A percentile compares a stretch with the other conserved stretches of the same genome.
Conservation (phyloP, 164 flowering plant species). For the Nymphaea thermarum region DNA sequence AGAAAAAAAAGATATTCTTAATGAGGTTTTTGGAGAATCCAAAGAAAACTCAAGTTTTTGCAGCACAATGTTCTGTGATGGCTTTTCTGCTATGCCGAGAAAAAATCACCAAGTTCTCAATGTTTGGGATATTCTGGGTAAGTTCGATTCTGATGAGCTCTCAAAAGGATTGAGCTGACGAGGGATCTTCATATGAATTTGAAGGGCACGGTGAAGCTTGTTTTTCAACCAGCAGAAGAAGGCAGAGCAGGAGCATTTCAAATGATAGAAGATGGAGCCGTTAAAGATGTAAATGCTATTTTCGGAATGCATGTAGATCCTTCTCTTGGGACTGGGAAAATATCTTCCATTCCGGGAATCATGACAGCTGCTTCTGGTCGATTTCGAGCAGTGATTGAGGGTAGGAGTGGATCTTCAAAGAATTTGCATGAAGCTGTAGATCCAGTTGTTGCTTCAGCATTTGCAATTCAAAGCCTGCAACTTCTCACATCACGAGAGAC, state of each 20-base stretch:
- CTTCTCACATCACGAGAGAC: constrained; percentile 63
- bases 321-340: constrained; percentile 24
- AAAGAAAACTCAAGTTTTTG: no score
- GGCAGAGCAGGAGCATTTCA: constrained; percentile 64
- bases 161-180: neutral
- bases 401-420: constrained; percentile 52
- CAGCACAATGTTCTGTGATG: no score
- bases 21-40: no score
- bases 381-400: constrained; percentile 37
- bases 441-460: constrained; percentile 52
- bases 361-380: constrained; percentile 44
- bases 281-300: constrained; percentile 41
- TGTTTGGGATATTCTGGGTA: no score
- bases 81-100: no score
- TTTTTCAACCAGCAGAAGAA: constrained; percentile 90
- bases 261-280: constrained; percentile 57
- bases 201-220: constrained; percentile 77
- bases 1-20: no score
- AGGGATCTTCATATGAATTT: neutral
- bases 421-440: constrained; percentile 35
- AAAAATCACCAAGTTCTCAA: no score
- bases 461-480: constrained; percentile 47
- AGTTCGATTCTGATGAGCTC: no score
- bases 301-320: constrained; percentile 69
- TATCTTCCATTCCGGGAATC: constrained; percentile 64